A percentile compares a stretch with the other conserved stretches of the same genome.
These are phyloP conservation scores for Venturia nashicola DNA, from an alignment of 2,329 filamentous ascomycete genomes.

Conservation along the genomic window DNA sequence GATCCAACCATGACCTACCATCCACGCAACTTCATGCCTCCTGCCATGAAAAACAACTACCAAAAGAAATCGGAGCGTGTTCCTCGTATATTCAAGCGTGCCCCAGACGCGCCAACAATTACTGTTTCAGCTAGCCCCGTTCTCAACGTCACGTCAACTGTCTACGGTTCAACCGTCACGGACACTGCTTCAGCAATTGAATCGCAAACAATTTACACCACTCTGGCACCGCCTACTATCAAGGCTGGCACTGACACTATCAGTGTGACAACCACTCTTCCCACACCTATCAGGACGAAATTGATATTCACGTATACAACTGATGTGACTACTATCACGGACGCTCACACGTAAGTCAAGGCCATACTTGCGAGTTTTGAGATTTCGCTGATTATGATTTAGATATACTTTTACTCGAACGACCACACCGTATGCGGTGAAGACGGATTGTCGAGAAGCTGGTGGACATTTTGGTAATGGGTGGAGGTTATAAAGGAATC, in stretches of 20 bases:
- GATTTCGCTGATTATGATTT: background rate
- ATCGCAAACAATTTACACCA: background rate
- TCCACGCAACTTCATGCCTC: background rate
- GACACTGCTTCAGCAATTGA: background rate
- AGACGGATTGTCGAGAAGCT: background rate
- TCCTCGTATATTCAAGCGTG: background rate
- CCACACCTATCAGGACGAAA: background rate
- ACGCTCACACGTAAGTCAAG: background rate
- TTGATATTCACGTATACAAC: background rate
- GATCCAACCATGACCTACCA: constrained; percentile 14
- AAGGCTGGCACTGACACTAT: background rate
- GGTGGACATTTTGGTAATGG: background rate
- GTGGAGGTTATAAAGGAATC: background rate
- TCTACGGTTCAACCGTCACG: background rate
- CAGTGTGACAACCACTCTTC: background rate
- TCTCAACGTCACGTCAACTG: background rate
- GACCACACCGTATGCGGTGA: background rate
- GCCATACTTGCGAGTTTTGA: background rate
- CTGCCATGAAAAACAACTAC: background rate
- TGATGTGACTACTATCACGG: background rate
- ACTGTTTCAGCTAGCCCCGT: background rate
- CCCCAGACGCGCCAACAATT: background rate
- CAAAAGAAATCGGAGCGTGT: background rate
- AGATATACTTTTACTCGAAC: background rate
- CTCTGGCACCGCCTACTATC: background rate